phyloP scores from a whole-genome alignment of 2,329 filamentous ascomycete genomes.

The Pseudogymnoascus destructans region DNA sequence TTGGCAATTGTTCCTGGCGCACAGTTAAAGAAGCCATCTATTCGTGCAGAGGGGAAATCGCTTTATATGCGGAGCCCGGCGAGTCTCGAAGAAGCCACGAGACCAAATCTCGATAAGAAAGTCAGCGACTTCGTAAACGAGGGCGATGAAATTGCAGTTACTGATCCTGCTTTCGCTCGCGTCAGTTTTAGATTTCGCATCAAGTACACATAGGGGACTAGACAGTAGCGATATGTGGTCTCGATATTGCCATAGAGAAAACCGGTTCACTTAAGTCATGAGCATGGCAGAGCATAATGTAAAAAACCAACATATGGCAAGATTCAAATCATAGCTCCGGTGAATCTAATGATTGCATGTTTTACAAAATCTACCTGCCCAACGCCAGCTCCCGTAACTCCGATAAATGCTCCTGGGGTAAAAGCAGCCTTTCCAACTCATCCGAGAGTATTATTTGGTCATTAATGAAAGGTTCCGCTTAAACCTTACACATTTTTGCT shows the following conservation, averaged over 20 bases:
- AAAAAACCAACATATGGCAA: neutral
- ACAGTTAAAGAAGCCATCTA: slow-evolving; percentile 85
- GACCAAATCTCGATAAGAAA: slow-evolving; percentile 68
- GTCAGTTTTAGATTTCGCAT: slow-evolving; percentile 26
- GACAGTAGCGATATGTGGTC: neutral
- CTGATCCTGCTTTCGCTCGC: slow-evolving; percentile 69
- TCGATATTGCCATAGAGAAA: neutral
- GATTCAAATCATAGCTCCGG: neutral
- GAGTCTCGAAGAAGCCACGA: slow-evolving; percentile 70
- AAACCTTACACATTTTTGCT: slow-evolving; percentile 66
- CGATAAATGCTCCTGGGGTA: slow-evolving; percentile 20
- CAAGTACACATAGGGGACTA: slow-evolving; percentile 16
- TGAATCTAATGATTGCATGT: slow-evolving; percentile 11
- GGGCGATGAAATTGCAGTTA: slow-evolving; percentile 83
- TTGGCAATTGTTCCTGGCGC: slow-evolving; percentile 74
- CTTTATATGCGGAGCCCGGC: slow-evolving; percentile 82
- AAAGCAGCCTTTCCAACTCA: neutral
- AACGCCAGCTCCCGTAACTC: slow-evolving; percentile 24
- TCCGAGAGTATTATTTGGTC: slow-evolving; percentile 29
- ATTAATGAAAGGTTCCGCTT: slow-evolving; percentile 58
- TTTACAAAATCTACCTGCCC: slow-evolving; percentile 12
- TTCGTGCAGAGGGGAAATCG: slow-evolving; percentile 66
- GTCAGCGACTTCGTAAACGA: slow-evolving; percentile 63
- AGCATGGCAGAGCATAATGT: neutral
- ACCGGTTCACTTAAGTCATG: neutral